phyloP scores from a whole-genome alignment of 345 rosid genomes.

The Pelargonium nanum region DNA sequence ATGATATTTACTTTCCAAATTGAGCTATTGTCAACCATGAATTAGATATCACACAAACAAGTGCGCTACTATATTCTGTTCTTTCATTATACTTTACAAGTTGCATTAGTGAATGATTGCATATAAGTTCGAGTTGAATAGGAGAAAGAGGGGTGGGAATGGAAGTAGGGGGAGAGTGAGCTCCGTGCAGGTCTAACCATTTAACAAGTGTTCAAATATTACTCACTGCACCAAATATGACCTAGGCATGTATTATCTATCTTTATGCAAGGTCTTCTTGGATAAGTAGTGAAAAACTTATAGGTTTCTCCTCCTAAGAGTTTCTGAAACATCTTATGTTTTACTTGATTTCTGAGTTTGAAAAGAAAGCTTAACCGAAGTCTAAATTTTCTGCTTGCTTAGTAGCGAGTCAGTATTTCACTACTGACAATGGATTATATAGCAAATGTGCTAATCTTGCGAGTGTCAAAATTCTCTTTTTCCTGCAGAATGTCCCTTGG shows the following conservation, averaged over 20 bases:
- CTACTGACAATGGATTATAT: background rate
- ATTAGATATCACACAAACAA: background rate
- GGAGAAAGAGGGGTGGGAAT: background rate
- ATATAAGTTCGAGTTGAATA: background rate
- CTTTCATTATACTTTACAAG: no score
- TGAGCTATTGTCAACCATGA: no score
- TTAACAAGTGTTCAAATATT: no score
- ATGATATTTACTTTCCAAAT: background rate
- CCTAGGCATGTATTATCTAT: no score
- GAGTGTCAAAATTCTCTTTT: no score
- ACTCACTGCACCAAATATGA: no score
- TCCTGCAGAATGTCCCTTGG: slow-evolving; percentile 76
- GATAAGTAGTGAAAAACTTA: background rate
- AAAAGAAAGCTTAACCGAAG: no score
- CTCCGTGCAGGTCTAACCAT: no score
- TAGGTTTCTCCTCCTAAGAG: background rate
- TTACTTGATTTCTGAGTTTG: background rate
- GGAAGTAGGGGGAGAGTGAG: background rate
- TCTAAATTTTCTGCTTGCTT: no score
- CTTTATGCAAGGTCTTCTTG: background rate
- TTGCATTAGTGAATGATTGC: no score
- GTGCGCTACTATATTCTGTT: background rate
- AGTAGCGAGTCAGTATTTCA: no score
- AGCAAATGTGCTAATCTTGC: no score
- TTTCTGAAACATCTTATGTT: background rate